Conservation (phyloP, 805 yeast species). For the Candida montana region DNA sequence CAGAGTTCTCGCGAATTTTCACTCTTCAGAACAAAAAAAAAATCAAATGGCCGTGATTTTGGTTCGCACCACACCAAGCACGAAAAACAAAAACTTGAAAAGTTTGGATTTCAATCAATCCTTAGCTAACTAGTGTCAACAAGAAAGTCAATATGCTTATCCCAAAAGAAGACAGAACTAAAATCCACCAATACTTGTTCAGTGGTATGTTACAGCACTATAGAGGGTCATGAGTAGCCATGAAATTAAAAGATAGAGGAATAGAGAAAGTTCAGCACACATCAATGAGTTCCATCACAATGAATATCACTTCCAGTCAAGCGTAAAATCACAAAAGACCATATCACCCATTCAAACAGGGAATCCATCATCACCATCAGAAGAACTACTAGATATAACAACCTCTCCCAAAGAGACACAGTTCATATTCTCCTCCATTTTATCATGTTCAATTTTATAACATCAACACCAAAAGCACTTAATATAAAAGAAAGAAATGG, state of each 20-base stretch:
- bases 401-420: too few species aligned
- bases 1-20: background rate
- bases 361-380: too few species aligned
- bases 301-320: background rate
- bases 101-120: constrained; percentile 7
- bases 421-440: too few species aligned
- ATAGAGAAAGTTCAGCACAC: too few species aligned
- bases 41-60: constrained; percentile 1
- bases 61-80: constrained; percentile 20
- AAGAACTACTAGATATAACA: too few species aligned
- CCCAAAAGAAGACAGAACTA: constrained; percentile 99
- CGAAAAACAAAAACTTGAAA: constrained; percentile 19
- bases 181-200: constrained; percentile 98
- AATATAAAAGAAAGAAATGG: too few species aligned
- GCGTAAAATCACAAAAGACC: too few species aligned
- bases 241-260: background rate
- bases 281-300: too few species aligned
- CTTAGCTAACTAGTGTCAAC: constrained; percentile 7
- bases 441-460: too few species aligned
- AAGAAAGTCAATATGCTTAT: constrained; percentile 67
- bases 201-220: constrained; percentile 65
- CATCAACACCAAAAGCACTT: too few species aligned
- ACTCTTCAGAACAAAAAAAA: background rate
- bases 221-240: background rate
- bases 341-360: too few species aligned